Conservation (phyloP, 306 rosid genomes). For the Pterocarpus macrocarpus region DNA sequence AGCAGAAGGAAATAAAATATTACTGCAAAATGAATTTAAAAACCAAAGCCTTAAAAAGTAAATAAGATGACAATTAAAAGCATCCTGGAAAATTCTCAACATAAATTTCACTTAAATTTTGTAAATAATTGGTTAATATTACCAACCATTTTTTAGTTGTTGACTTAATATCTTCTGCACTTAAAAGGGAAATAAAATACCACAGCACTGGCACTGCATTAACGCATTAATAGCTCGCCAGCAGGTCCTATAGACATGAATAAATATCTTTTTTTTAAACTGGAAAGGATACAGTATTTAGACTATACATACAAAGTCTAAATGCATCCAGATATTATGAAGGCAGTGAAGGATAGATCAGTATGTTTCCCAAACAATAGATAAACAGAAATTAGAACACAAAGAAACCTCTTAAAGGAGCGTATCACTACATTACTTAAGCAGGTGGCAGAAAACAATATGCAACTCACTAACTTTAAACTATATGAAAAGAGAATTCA, state of each 20-base stretch:
- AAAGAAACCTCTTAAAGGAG: too few species aligned
- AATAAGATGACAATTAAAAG: neutral
- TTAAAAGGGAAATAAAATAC: neutral
- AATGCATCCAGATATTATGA: too few species aligned
- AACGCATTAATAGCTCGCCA: neutral
- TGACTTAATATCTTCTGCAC: neutral
- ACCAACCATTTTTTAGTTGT: conserved; percentile 25
- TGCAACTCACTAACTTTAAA: too few species aligned
- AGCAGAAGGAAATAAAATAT: conserved; percentile 31
- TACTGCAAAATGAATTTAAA: conserved; percentile 10
- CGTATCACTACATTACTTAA: too few species aligned
- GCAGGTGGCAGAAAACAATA: too few species aligned
- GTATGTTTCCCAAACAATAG: too few species aligned
- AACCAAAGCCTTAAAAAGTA: conserved; percentile 7
- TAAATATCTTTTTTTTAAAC: neutral
- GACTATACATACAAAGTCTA: too few species aligned
- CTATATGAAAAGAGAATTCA: too few species aligned
- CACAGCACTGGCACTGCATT: too few species aligned
- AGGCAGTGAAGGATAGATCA: too few species aligned
- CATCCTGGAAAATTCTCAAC: conserved; percentile 2
- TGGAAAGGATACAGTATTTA: too few species aligned
- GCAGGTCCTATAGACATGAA: neutral
- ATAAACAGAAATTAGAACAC: too few species aligned
- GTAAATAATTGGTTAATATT: neutral
- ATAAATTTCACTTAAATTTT: neutral